A percentile compares a stretch with the other conserved stretches of the same genome.
Conservation (phyloP, 83 land plant genomes). For the Larix sibirica region DNA sequence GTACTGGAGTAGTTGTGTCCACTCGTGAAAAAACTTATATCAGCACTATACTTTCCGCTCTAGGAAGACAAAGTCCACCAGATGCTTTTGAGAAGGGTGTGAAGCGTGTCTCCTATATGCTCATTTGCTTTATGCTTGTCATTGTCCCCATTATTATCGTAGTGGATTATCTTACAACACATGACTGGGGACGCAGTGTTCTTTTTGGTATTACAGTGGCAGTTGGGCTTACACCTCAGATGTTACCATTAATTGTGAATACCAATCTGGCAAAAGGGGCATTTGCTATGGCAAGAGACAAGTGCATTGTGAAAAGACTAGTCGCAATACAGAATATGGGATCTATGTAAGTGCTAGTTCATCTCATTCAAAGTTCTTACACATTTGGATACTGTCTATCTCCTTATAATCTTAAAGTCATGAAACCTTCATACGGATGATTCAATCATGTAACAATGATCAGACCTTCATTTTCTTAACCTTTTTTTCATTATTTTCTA, state of each 20-base stretch:
- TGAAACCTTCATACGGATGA: not conserved
- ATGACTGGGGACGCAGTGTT: slow-evolving; percentile 37
- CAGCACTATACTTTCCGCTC: slow-evolving; percentile 50
- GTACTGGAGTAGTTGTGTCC: slow-evolving; percentile 58
- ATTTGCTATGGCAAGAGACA: slow-evolving; percentile 55
- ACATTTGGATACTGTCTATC: not conserved
- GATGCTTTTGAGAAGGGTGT: slow-evolving; percentile 56
- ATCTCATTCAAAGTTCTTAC: not conserved
- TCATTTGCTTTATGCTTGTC: slow-evolving; percentile 43
- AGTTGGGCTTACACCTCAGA: slow-evolving; percentile 65
- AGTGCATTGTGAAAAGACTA: slow-evolving; percentile 61
- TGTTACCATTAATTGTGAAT: slow-evolving; percentile 65
- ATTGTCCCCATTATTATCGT: slow-evolving; percentile 37
- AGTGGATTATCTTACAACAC: slow-evolving; percentile 27
- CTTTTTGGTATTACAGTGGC: slow-evolving; percentile 63
- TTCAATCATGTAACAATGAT: not conserved
- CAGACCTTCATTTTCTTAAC: not conserved
- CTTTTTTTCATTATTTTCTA: not conserved
- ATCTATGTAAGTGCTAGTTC: slow-evolving; percentile 47
- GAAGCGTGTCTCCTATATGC: slow-evolving; percentile 43
- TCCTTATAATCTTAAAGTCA: too few relatives aligned
- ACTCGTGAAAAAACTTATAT: slow-evolving; percentile 62
- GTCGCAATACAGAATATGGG: slow-evolving; percentile 61
- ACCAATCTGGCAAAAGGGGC: slow-evolving; percentile 67
- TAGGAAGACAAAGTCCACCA: slow-evolving; percentile 43